Percentiles rank a stretch among this genome's conserved stretches.
Conservation (phyloP, 2,329 filamentous ascomycete species). For the Xylariaceae sp. region DNA sequence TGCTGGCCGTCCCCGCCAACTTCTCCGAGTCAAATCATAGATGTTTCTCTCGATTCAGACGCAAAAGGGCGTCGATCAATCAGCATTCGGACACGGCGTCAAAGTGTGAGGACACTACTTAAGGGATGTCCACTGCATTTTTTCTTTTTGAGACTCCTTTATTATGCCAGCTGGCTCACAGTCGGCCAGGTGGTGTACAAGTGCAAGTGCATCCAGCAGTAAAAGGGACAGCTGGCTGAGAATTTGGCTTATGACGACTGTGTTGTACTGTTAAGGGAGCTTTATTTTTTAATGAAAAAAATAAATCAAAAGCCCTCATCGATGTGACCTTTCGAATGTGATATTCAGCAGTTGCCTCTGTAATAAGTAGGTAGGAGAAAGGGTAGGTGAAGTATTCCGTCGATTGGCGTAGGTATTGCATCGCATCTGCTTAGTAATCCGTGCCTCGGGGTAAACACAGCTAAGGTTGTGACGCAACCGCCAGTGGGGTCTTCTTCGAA, state of each 20-base stretch:
- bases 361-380: background rate
- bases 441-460: background rate
- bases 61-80: slow-evolving; percentile 16
- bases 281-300: slow-evolving; percentile 9
- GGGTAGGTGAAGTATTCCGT: background rate
- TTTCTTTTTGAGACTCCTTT: slow-evolving; percentile 17
- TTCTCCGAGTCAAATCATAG: slow-evolving; percentile 10
- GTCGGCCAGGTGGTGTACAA: slow-evolving; percentile 5
- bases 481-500: background rate
- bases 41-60: slow-evolving; percentile 16
- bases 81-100: slow-evolving; percentile 25
- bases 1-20: slow-evolving; percentile 1
- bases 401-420: background rate
- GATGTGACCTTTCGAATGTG: background rate
- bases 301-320: slow-evolving; percentile 7
- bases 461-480: slow-evolving; percentile 2
- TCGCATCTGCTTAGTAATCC: background rate
- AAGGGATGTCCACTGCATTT: slow-evolving; percentile 9
- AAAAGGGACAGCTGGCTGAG: slow-evolving; percentile 12
- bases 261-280: slow-evolving; percentile 12
- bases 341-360: background rate
- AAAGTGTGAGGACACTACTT: slow-evolving; percentile 13
- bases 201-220: slow-evolving; percentile 13
- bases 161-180: slow-evolving; percentile 15
- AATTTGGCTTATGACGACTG: slow-evolving; percentile 15